Base-by-base conservation (phyloP, 2,329 filamentous ascomycete genomes). In the Botrytis fragariae region DNA sequence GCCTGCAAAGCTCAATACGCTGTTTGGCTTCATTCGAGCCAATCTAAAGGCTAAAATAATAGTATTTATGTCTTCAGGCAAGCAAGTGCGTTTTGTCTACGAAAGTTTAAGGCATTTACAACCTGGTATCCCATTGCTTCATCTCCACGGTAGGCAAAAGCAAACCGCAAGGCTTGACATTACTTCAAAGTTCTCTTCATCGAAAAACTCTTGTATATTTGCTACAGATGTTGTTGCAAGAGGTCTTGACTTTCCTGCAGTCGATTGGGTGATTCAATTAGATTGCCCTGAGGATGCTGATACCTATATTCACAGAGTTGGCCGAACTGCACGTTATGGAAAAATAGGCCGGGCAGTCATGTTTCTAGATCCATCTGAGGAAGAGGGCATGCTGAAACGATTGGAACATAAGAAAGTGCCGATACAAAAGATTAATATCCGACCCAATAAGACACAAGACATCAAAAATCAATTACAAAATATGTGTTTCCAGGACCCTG, bases 221-320 rank as follows among this genome's bases (percentile, higher is more conserved):
- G 94, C 96, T 1, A 99, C 96, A 0, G 96, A 99, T 80, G 94
- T 99, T 9, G 94, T 97, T 6, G 96, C 96, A 0, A 89, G 96
- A 82, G 96, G 96, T 76, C 88, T 99, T 20, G 96, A 99, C 82
- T 98, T 99, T 80, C 96, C 96, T 0, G 92, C 94, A 4, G 96
- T 99, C 0, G 96, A 99, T 82, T 99, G 96, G 92, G 96, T 99
- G 8, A 94, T 99, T n/a, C 96, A 99, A 81, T 88, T 93, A n/a
- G 96, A 99, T 82, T 97, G 93, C 77, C 96, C 96, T 0, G 96
- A 99, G 82, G 95, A 99, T 81, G 92, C 93, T 6, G 96, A 98
- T 79, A 99, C 96, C 0, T 99, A 99, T 80, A 98, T 99, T 77
- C 96, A 99, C 83, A 90, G 96, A 74, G 95, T 98, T 7, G 96